Conservation (phyloP, 345 rosid species). For the Moricandia arvensis region DNA sequence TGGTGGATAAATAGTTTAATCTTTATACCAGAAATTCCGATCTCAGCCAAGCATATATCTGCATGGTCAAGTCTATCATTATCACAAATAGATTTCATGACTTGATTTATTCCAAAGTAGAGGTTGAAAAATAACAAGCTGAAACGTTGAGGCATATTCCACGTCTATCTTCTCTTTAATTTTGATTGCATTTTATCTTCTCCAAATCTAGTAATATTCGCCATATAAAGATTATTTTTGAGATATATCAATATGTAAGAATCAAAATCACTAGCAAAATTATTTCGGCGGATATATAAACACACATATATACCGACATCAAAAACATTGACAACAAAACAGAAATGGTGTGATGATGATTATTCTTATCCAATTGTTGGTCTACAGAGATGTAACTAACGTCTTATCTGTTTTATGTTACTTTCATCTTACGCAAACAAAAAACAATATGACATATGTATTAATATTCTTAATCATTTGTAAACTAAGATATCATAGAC, state of each 20-base stretch:
- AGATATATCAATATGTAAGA: conserved; percentile 4
- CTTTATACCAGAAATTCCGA: conserved; percentile 6
- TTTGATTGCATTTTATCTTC: conserved; percentile 26
- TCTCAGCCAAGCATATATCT: neutral
- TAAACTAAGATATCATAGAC: neutral
- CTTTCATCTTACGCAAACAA: neutral
- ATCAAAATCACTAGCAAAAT: neutral
- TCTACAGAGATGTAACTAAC: neutral
- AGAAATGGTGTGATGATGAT: conserved; percentile 2
- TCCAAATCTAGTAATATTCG: conserved; percentile 35
- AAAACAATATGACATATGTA: neutral
- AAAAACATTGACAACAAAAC: conserved; percentile 12
- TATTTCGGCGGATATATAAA: conserved; percentile 16
- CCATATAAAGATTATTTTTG: neutral
- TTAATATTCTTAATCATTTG: neutral
- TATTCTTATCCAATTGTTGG: conserved; percentile 29
- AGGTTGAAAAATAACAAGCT: conserved; percentile 12
- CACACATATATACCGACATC: conserved; percentile 28
- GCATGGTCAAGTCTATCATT: conserved; percentile 22
- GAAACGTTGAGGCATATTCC: conserved; percentile 34
- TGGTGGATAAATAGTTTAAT: neutral
- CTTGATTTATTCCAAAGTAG: conserved; percentile 27
- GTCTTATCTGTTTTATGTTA: neutral
- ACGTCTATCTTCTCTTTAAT: conserved; percentile 25
- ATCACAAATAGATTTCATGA: conserved; percentile 1